Conservation (phyloP, 1,284 basidiomycete species). For the Heterobasidion parviporum region DNA sequence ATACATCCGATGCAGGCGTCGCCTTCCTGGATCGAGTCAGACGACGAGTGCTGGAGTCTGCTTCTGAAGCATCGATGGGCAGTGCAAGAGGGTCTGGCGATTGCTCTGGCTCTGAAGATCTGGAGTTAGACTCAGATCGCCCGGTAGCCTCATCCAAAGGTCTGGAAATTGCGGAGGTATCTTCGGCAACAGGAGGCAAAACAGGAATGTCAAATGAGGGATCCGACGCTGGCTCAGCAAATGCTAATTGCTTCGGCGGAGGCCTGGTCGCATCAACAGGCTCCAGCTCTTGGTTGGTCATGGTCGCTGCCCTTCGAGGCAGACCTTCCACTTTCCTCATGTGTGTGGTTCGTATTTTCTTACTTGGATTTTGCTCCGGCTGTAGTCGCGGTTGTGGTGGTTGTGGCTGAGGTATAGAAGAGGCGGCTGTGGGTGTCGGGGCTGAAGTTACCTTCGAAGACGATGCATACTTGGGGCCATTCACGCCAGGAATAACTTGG, state of each 20-base stretch:
- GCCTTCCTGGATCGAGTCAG: conserved; percentile 45
- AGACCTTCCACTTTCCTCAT: conserved; percentile 2
- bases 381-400: not conserved
- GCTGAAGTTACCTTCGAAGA: not conserved
- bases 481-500: conserved; percentile 18
- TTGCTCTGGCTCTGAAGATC: not conserved
- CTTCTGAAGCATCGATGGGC: not conserved
- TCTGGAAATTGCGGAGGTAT: not conserved
- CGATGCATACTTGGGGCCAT: not conserved
- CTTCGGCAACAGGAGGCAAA: not conserved
- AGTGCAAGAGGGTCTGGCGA: conserved; percentile 3
- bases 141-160: not conserved
- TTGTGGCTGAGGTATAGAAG: not conserved
- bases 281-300: not conserved
- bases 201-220: not conserved
- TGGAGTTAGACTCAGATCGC: not conserved
- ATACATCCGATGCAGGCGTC: conserved; percentile 31
- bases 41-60: conserved; percentile 24
- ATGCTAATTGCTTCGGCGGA: not conserved
- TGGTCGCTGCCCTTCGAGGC: not conserved
- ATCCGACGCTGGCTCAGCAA: not conserved
- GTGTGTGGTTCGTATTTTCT: conserved; percentile 4
- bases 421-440: not conserved
- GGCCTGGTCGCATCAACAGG: not conserved
- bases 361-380: not conserved